phyloP scores from a whole-genome alignment of 192 early-diverging fungal genomes.

The Dispira simplex region DNA sequence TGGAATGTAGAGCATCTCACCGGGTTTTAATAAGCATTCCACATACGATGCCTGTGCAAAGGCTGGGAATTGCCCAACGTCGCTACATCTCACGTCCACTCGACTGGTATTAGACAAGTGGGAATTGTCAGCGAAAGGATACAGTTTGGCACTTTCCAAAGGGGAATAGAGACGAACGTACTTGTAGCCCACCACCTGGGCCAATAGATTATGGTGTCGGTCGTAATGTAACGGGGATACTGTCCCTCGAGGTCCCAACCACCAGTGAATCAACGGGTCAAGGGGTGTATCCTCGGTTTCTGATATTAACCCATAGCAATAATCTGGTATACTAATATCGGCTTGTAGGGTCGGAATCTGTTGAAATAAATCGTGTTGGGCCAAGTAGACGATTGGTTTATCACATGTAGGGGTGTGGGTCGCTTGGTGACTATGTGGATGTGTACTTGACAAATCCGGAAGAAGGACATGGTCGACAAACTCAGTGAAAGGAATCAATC shows the following conservation, averaged over 20 bases:
- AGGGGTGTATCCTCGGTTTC: slow-evolving; percentile 20
- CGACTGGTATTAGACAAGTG: slow-evolving; percentile 58
- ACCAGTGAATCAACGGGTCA: slow-evolving; percentile 35
- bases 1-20: slow-evolving; percentile 81
- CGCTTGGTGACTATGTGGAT: background rate
- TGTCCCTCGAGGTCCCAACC: slow-evolving; percentile 73
- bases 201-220: slow-evolving; percentile 63
- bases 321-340: slow-evolving; percentile 67
- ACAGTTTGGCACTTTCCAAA: slow-evolving; percentile 36
- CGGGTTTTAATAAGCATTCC: slow-evolving; percentile 54
- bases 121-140: slow-evolving; percentile 30
- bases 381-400: slow-evolving; percentile 44
- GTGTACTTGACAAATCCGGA: background rate
- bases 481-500: slow-evolving; percentile 49
- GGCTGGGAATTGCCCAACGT: slow-evolving; percentile 33
- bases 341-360: slow-evolving; percentile 52
- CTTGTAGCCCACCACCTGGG: slow-evolving; percentile 72
- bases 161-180: slow-evolving; percentile 61
- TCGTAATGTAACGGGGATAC: slow-evolving; percentile 79
- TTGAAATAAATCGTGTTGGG: slow-evolving; percentile 70
- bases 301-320: slow-evolving; percentile 33
- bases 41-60: slow-evolving; percentile 40
- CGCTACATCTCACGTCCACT: slow-evolving; percentile 51
- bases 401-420: background rate
- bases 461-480: slow-evolving; percentile 38